phyloP scores from a whole-genome alignment of 192 early-diverging fungal genomes.

The Geranomyces variabilis region DNA sequence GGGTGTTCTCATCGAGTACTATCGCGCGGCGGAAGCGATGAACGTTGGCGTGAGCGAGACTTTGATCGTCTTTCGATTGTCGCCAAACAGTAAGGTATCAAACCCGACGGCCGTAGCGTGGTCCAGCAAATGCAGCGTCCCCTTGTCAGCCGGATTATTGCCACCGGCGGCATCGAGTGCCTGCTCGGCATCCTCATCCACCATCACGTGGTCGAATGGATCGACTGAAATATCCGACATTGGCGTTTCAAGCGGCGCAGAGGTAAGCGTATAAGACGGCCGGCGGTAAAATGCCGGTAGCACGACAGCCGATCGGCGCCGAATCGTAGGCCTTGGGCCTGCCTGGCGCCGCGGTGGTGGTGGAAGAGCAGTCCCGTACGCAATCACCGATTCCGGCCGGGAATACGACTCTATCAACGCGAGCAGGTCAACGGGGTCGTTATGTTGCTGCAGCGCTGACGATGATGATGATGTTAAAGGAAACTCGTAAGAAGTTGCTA shows the following conservation, averaged over 20 bases:
- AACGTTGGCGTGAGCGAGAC: neutral
- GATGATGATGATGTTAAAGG: neutral
- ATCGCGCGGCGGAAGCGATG: neutral
- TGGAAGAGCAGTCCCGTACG: conserved; percentile 1
- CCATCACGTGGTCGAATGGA: neutral
- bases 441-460: neutral
- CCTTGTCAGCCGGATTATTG: no score
- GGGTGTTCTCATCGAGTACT: neutral
- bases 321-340: neutral
- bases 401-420: neutral
- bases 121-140: conserved; percentile 7
- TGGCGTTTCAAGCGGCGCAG: neutral
- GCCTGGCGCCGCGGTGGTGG: conserved; percentile 2
- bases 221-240: conserved; percentile 6
- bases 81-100: neutral
- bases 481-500: neutral
- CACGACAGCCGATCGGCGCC: neutral
- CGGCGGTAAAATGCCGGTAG: neutral
- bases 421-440: neutral
- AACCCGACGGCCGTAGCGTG: neutral
- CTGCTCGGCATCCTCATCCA: neutral
- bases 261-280: neutral
- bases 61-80: neutral
- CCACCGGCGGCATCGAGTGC: neutral
- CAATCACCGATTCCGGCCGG: neutral